Conservation (phyloP, 2,329 filamentous ascomycete genomes). For the Cladorrhinum sp. region DNA sequence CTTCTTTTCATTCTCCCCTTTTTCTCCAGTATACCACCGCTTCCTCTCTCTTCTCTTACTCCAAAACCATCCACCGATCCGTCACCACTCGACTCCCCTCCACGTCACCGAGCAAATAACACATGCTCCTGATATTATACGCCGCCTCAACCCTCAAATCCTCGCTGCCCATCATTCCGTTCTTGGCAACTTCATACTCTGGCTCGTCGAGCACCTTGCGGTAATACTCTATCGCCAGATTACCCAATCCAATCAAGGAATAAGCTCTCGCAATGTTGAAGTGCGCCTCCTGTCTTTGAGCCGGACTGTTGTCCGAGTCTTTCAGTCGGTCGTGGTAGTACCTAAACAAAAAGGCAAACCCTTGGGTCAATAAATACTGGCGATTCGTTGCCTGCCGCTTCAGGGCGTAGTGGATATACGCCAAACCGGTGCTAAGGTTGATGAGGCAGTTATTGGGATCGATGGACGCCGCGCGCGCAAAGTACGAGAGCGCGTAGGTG, state of each 20-base stretch:
- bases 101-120: constrained; percentile 61
- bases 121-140: constrained; percentile 69
- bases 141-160: constrained; percentile 69
- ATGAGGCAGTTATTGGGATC: constrained; percentile 75
- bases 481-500: constrained; percentile 82
- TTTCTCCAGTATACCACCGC: neutral
- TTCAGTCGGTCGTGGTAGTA: constrained; percentile 63
- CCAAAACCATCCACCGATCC: constrained; percentile 51
- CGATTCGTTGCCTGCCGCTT: constrained; percentile 89
- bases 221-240: constrained; percentile 73
- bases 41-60: constrained; percentile 11
- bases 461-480: constrained; percentile 71
- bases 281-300: constrained; percentile 68
- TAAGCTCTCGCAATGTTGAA: constrained; percentile 77
- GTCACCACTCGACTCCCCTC: constrained; percentile 59
- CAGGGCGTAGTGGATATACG: constrained; percentile 83
- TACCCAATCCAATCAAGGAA: constrained; percentile 69
- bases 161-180: constrained; percentile 38
- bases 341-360: constrained; percentile 72
- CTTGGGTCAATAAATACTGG: constrained; percentile 83
- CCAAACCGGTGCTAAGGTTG: constrained; percentile 75
- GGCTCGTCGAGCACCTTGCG: constrained; percentile 42
- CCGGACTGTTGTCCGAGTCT: constrained; percentile 20
- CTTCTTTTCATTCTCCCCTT: neutral
- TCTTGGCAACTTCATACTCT: constrained; percentile 22